Base-by-base conservation (phyloP, 2,329 filamentous ascomycete genomes). In the Phialophora expanda region DNA sequence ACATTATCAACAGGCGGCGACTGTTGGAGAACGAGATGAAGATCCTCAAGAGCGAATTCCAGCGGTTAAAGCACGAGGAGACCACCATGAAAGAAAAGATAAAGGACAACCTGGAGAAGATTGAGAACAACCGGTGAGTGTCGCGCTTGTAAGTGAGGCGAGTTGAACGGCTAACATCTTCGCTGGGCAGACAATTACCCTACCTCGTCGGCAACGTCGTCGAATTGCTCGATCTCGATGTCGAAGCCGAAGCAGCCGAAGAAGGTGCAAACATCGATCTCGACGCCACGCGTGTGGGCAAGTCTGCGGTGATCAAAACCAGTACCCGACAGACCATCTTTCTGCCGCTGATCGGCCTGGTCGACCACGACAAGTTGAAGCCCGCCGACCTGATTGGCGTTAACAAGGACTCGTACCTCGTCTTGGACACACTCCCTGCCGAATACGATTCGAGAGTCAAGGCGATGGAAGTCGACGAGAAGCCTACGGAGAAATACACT, bases 381-480 rank as follows among this genome's bases (percentile, higher is more conserved):
- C 95, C 95, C 1, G 94, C 89, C 74, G 96, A 99, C 76, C 86
- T 99, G 56, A 99, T 99, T 69, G 95, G 95, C 79, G 93, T 99
- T 65, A 98, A 99, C 80, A 99, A 99, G 83, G 96, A 99, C 76
- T 98, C 94, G 65, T 99, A 99, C 78, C 88, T 99, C 41, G 92
- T 99, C 71, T 86, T 99, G 65, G 96, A 99, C 77, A 99, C 95
- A 26, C 85, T 99, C 71, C 95, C 95, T 1, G 95, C 95, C 55
- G 96, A 99, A 79, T 99, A 99, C 76, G 95, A 99, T 77, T 98
- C 94, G 81, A 89, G 95, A 79, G 95, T 99, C 72, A 99, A 99
- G 84, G 96, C 96, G 41, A 99, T 99, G 95, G 96, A 99, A 83
- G 95, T 99, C 7, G 95, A 99, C 75, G 96, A 99, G 86, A 99